Evolutionary conservation across 495 filamentous ascomycete species (phyloP).

Genomic region (Amniculicola lignicola): DNA sequence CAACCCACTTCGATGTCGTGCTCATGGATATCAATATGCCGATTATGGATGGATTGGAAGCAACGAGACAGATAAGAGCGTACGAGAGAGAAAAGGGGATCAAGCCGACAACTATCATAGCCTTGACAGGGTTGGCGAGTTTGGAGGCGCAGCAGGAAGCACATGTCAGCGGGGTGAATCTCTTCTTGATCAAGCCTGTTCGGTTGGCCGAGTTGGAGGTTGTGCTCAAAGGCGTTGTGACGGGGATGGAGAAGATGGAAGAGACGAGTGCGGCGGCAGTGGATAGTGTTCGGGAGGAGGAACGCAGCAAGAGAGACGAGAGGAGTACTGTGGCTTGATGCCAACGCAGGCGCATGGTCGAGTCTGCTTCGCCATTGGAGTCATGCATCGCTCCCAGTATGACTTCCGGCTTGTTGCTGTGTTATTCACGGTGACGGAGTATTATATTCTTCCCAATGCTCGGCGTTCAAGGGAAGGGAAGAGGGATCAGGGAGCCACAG

Average conservation of each 20-base stretch:
- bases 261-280: background rate
- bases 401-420: no score
- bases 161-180: conserved; percentile 62
- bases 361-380: no score
- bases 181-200: conserved; percentile 73
- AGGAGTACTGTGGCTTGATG: no score
- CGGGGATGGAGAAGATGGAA: conserved; percentile 10
- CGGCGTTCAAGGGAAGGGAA: no score
- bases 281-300: background rate
- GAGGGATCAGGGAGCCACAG: no score
- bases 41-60: conserved; percentile 33
- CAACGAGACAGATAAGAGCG: conserved; percentile 40
- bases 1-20: conserved; percentile 51
- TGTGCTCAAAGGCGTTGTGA: conserved; percentile 24
- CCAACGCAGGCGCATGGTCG: no score
- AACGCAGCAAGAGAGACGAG: background rate
- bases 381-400: no score
- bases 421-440: no score
- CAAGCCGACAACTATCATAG: conserved; percentile 58
- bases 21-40: conserved; percentile 72
- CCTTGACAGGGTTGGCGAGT: conserved; percentile 66
- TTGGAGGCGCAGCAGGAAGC: conserved; percentile 64
- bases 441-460: no score
- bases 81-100: conserved; percentile 49
- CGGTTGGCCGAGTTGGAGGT: conserved; percentile 42